A percentile compares a stretch with the other conserved stretches of the same genome.
Evolutionary conservation across 108 stramenopile species (phyloP).

Genomic region (Fistulifera pelliculosa): DNA sequence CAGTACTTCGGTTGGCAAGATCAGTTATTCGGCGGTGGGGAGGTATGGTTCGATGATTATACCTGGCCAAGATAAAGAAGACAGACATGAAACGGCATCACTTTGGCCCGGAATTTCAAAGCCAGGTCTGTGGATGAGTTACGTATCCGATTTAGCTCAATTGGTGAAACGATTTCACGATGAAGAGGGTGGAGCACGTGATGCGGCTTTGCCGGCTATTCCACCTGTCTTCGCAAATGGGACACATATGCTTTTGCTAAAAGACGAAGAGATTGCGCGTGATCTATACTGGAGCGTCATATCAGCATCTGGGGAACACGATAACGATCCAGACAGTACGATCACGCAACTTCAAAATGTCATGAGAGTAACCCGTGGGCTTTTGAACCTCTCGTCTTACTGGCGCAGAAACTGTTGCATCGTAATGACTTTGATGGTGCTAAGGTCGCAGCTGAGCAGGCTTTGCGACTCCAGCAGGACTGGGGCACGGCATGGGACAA

Average conservation of each 20-base stretch:
- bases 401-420: slow-evolving; percentile 13
- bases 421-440: background rate
- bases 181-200: background rate
- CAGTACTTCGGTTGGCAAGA: slow-evolving; percentile 30
- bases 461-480: background rate
- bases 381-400: slow-evolving; percentile 11
- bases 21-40: slow-evolving; percentile 16
- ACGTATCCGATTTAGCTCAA: slow-evolving; percentile 14
- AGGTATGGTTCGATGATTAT: slow-evolving; percentile 10
- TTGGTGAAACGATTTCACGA: slow-evolving; percentile 7
- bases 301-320: background rate
- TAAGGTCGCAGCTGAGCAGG: background rate
- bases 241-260: slow-evolving; percentile 1
- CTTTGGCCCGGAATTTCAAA: slow-evolving; percentile 17
- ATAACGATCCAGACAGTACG: background rate
- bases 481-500: slow-evolving; percentile 16
- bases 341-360: slow-evolving; percentile 1
- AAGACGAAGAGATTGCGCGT: slow-evolving; percentile 7
- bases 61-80: slow-evolving; percentile 9
- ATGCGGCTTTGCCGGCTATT: background rate
- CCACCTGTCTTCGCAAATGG: slow-evolving; percentile 14
- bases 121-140: slow-evolving; percentile 29
- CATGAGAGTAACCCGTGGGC: slow-evolving; percentile 4
- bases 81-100: slow-evolving; percentile 3
- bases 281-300: slow-evolving; percentile 20